These are phyloP conservation scores for Saccharomyces pastorianus DNA, from an alignment of 1,139 yeast species.

Conservation along the genomic window DNA sequence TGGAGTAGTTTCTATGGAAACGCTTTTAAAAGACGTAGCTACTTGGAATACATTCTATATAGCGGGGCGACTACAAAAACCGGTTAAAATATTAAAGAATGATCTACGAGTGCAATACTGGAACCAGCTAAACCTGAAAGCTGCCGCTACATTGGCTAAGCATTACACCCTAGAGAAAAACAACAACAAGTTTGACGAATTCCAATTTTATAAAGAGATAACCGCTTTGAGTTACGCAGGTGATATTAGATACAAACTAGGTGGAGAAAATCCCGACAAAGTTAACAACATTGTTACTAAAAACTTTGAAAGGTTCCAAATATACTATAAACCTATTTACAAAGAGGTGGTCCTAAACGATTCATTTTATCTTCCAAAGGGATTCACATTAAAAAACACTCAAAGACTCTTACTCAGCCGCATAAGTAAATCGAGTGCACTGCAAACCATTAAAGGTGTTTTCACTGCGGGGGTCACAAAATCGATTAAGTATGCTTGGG, in stretches of 20 bases:
- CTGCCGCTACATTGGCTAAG: slow-evolving; percentile 67
- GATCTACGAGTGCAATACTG: slow-evolving; percentile 36
- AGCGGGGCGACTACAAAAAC: slow-evolving; percentile 92
- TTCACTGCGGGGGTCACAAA: slow-evolving; percentile 77
- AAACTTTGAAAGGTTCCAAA: slow-evolving; percentile 61
- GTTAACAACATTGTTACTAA: slow-evolving; percentile 75
- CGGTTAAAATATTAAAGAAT: slow-evolving; percentile 60
- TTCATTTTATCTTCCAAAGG: slow-evolving; percentile 33
- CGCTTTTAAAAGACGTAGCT: slow-evolving; percentile 56
- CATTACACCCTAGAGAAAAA: slow-evolving; percentile 42
- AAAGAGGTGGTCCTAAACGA: slow-evolving; percentile 37
- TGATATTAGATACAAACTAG: slow-evolving; percentile 34
- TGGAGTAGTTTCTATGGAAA: slow-evolving; percentile 67
- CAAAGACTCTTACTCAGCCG: slow-evolving; percentile 44
- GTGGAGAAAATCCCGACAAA: slow-evolving; percentile 89
- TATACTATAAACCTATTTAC: slow-evolving; percentile 60
- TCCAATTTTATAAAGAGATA: slow-evolving; percentile 63
- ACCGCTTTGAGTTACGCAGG: slow-evolving; percentile 83
- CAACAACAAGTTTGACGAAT: slow-evolving; percentile 45
- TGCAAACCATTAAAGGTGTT: slow-evolving; percentile 76
- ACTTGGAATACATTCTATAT: slow-evolving; percentile 81
- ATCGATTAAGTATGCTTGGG: slow-evolving; percentile 68
- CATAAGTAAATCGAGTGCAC: slow-evolving; percentile 59
- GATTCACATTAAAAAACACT: slow-evolving; percentile 33
- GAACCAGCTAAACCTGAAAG: slow-evolving; percentile 68